Evolutionary conservation across 768 basidiomycete genomes (phyloP).

Genomic region (Suillus variegatus): DNA sequence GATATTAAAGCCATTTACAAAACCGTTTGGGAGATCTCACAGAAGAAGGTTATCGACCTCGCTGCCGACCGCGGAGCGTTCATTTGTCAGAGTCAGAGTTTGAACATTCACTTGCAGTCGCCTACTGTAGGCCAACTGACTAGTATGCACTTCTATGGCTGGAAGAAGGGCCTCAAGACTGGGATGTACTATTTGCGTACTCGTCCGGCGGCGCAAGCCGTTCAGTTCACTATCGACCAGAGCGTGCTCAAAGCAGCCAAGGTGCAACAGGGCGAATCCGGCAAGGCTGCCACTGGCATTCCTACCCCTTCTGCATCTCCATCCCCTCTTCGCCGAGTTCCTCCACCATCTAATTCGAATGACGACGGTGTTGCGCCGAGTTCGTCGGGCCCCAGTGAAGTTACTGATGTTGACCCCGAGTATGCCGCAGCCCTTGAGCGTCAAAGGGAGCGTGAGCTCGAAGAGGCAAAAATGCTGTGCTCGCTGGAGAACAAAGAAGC

Average conservation of each 20-base stretch:
- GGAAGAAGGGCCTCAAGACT: slow-evolving; percentile 99
- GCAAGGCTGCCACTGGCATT: slow-evolving; percentile 20
- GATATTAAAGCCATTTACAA: slow-evolving; percentile 98
- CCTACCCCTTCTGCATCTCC: slow-evolving; percentile 27
- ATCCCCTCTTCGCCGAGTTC: slow-evolving; percentile 25
- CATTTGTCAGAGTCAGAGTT: slow-evolving; percentile 94
- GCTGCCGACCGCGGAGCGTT: slow-evolving; percentile 98
- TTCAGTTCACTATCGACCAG: slow-evolving; percentile 96
- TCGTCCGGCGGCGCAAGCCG: slow-evolving; percentile 91
- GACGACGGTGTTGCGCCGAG: slow-evolving; percentile 13
- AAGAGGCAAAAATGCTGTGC: slow-evolving; percentile 80
- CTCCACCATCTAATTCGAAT: slow-evolving; percentile 33
- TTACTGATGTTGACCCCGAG: slow-evolving; percentile 57
- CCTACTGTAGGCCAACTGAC: slow-evolving; percentile 93
- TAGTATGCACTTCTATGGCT: slow-evolving; percentile 98
- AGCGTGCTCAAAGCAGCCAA: slow-evolving; percentile 64
- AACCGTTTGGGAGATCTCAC: slow-evolving; percentile 99
- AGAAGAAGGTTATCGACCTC: slow-evolving; percentile 97
- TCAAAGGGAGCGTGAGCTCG: slow-evolving; percentile 71
- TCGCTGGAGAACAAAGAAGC: slow-evolving; percentile 94
- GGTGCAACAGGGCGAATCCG: slow-evolving; percentile 15
- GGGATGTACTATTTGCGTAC: slow-evolving; percentile 99
- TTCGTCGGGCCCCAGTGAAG: slow-evolving; percentile 19
- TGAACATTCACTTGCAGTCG: slow-evolving; percentile 90
- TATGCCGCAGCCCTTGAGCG: slow-evolving; percentile 77